Percentiles rank a stretch among this genome's conserved stretches.
Conservation (phyloP, 768 basidiomycete species). For the Astraeus odoratus region DNA sequence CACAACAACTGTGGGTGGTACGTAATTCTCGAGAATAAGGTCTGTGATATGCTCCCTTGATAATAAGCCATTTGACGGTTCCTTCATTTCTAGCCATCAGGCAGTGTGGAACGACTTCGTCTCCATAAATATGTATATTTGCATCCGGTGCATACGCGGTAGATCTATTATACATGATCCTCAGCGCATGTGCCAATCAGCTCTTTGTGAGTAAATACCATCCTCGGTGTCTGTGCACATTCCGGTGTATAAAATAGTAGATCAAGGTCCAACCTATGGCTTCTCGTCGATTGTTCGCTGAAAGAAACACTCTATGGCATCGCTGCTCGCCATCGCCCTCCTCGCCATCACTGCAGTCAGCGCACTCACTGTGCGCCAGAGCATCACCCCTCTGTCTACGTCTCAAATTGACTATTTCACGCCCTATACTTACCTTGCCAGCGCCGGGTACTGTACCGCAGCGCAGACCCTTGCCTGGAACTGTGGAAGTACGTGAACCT, state of each 20-base stretch:
- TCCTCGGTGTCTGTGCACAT: background rate
- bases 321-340: background rate
- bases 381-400: conserved; percentile 28
- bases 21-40: too few species aligned
- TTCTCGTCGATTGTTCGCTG: background rate
- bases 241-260: background rate
- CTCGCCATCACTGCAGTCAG: background rate
- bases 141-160: too few species aligned
- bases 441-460: conserved; percentile 38
- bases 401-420: conserved; percentile 34
- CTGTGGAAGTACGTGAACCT: conserved; percentile 39
- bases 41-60: too few species aligned
- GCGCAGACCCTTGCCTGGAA: conserved; percentile 35
- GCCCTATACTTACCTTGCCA: conserved; percentile 41
- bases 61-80: too few species aligned
- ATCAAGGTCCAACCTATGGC: too few species aligned
- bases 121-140: too few species aligned
- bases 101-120: too few species aligned
- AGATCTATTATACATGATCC: background rate
- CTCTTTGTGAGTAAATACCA: background rate
- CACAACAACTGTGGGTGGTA: too few species aligned
- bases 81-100: too few species aligned
- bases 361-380: conserved; percentile 7
- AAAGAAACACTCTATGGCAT: background rate
- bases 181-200: background rate